Evolutionary conservation across 192 early-diverging fungal genomes (phyloP).

Genomic region (Kickxella alabastrina): DNA sequence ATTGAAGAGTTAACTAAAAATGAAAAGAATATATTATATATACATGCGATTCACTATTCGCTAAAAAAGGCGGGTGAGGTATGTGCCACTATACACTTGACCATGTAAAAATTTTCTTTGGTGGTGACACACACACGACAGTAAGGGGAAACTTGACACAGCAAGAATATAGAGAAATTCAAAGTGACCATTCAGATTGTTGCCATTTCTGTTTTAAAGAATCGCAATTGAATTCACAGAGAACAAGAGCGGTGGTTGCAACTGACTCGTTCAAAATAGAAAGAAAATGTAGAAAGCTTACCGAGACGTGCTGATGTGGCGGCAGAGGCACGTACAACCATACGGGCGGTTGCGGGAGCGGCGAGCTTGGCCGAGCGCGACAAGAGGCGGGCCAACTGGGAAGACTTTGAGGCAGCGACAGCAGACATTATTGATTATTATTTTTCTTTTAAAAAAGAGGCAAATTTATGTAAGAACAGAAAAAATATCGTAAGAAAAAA

Average conservation of each 20-base stretch:
- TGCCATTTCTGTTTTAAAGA: too few relatives aligned
- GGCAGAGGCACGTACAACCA: constrained; percentile 31
- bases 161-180: too few relatives aligned
- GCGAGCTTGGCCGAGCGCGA: constrained; percentile 45
- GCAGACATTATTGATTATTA: constrained; percentile 25
- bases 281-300: too few relatives aligned
- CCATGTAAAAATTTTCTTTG: too few relatives aligned
- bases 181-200: too few relatives aligned
- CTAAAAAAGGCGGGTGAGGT: too few relatives aligned
- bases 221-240: too few relatives aligned
- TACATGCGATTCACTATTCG: background rate
- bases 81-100: too few relatives aligned
- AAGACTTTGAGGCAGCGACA: constrained; percentile 24
- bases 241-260: too few relatives aligned
- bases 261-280: too few relatives aligned
- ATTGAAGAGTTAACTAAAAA: background rate
- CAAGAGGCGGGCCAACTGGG: constrained; percentile 34
- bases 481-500: background rate
- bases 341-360: constrained; percentile 29
- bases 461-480: background rate
- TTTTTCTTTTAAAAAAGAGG: constrained; percentile 4
- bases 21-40: background rate
- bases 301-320: constrained; percentile 43
- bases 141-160: too few relatives aligned
- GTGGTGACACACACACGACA: too few relatives aligned